phyloP scores from a whole-genome alignment of 2,329 filamentous ascomycete genomes.

The Rhinocladiella similis region DNA sequence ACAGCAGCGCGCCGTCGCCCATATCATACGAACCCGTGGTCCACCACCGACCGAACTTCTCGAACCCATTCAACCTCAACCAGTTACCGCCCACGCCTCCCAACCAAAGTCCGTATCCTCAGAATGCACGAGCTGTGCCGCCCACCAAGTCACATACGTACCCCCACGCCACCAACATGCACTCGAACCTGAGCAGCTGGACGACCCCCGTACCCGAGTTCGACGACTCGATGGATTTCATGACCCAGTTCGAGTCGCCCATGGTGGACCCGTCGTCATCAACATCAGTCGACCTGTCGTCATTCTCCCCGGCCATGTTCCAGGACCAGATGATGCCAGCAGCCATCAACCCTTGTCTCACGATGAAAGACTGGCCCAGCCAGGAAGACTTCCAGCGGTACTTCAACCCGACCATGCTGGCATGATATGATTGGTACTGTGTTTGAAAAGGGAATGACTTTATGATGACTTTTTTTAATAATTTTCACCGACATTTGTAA shows the following conservation, averaged over 20 bases:
- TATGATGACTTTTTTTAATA: not conserved
- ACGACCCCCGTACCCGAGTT: constrained; percentile 22
- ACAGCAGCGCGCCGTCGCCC: constrained; percentile 51
- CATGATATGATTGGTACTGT: too few relatives aligned
- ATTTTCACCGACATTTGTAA: constrained; percentile 7
- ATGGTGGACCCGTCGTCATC: constrained; percentile 15
- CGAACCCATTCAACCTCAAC: constrained; percentile 25
- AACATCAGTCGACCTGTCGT: constrained; percentile 14
- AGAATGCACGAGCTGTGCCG: constrained; percentile 13
- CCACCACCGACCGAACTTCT: constrained; percentile 22
- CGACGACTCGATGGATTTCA: constrained; percentile 30
- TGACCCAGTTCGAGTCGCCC: constrained; percentile 28
- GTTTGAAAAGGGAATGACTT: not conserved
- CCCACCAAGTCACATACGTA: constrained; percentile 22
- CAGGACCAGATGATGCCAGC: constrained; percentile 22
- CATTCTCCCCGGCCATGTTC: constrained; percentile 19
- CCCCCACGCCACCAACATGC: constrained; percentile 16
- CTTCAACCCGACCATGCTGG: constrained; percentile 25
- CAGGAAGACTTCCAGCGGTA: constrained; percentile 28
- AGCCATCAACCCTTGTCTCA: constrained; percentile 28
- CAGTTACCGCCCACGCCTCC: constrained; percentile 43
- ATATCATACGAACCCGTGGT: constrained; percentile 29
- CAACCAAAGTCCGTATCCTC: constrained; percentile 39
- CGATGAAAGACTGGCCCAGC: constrained; percentile 29
- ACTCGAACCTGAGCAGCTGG: constrained; percentile 28